Conservation (phyloP, 169 alveolate genomes). For the Eimeria brunetti region DNA sequence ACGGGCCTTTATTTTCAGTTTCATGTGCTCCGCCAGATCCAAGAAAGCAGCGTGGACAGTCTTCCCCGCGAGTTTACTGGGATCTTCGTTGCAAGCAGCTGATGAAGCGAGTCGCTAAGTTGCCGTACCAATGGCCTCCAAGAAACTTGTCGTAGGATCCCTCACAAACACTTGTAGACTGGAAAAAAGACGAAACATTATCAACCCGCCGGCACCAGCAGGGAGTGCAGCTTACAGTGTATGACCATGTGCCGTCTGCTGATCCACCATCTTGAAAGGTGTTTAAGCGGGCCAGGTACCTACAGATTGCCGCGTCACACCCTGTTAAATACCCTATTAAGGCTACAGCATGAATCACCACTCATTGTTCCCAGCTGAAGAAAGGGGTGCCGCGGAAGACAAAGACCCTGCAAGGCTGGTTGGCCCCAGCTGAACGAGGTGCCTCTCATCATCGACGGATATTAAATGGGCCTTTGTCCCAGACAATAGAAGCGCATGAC, state of each 20-base stretch:
- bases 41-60: constrained; percentile 49
- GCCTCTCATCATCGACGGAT: constrained; percentile 7
- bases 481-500: not conserved
- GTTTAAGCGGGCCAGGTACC: constrained; percentile 50
- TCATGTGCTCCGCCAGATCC: constrained; percentile 71
- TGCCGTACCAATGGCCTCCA: constrained; percentile 79
- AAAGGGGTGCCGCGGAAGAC: not conserved
- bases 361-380: constrained; percentile 37
- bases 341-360: not conserved
- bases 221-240: constrained; percentile 26
- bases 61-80: constrained; percentile 80
- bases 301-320: not conserved
- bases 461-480: constrained; percentile 20
- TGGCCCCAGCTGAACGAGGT: constrained; percentile 41
- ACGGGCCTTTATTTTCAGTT: constrained; percentile 76
- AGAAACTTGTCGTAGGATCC: constrained; percentile 46
- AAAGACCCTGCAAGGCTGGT: constrained; percentile 13
- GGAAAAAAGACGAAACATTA: not conserved
- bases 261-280: constrained; percentile 34
- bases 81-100: not conserved
- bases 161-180: constrained; percentile 66
- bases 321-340: not conserved
- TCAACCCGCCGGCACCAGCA: not conserved
- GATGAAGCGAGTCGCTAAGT: not conserved
- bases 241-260: constrained; percentile 55